Percentiles rank a stretch among this genome's conserved stretches.
phyloP scores from a whole-genome alignment of 768 basidiomycete species.

The Mycena metata region DNA sequence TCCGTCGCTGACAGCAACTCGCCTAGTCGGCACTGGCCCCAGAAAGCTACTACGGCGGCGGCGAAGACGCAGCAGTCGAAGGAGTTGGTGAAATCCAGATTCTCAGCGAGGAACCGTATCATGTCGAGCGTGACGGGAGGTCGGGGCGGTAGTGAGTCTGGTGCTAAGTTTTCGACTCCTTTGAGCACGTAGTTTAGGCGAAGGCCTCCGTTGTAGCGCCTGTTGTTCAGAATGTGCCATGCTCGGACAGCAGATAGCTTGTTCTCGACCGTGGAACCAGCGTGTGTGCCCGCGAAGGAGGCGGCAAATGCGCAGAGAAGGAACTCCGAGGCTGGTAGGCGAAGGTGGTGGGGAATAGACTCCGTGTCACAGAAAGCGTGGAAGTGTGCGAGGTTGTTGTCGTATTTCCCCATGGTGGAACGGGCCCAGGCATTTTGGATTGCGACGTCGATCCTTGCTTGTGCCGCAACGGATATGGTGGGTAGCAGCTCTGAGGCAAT shows the following conservation, averaged over 20 bases:
- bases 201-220: slow-evolving; percentile 17
- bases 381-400: neutral
- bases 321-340: slow-evolving; percentile 22
- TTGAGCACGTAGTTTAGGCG: slow-evolving; percentile 15
- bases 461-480: neutral
- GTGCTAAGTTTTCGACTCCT: slow-evolving; percentile 26
- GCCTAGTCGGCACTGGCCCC: slow-evolving; percentile 32
- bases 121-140: slow-evolving; percentile 11
- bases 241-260: slow-evolving; percentile 23
- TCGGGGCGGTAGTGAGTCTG: neutral
- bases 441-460: neutral
- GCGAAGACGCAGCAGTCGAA: slow-evolving; percentile 31
- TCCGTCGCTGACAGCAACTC: slow-evolving; percentile 31
- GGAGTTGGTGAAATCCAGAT: slow-evolving; percentile 16
- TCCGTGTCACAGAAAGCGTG: slow-evolving; percentile 22
- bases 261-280: neutral
- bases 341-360: neutral
- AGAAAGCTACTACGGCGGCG: slow-evolving; percentile 27
- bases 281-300: neutral
- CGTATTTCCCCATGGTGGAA: slow-evolving; percentile 31
- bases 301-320: slow-evolving; percentile 33
- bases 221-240: slow-evolving; percentile 37
- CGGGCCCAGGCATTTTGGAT: slow-evolving; percentile 19
- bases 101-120: neutral
- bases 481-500: neutral